Base-by-base conservation (phyloP, 345 rosid genomes). In the Adansonia digitata region DNA sequence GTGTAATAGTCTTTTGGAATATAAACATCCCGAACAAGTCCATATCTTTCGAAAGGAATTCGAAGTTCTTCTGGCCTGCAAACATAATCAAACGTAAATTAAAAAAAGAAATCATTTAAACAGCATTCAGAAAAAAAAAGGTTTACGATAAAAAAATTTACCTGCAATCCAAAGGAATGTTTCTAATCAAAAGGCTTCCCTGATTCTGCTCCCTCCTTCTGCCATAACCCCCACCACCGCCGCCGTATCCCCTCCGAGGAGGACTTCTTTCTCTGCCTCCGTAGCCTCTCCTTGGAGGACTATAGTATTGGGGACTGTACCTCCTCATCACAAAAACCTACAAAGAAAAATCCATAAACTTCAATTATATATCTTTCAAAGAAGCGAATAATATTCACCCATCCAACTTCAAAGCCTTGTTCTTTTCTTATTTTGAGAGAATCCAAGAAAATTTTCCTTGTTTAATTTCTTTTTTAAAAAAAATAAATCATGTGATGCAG, bases 151-250 rank as follows among this genome's bases (percentile, higher is more conserved):
- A 70, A 55, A n/a, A 37, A 48, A 35, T 26, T 71, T 31, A 94
- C 98, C 99, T 86, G 93, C 98, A 92, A 84, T 94, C 98, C 17
- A 90, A 85, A 72, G 99, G 97, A 77, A 94, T 89, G 76, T 94
- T 94, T 31, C 99, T 89, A 79, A 94, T 95, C 86, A 94, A 79
- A 51, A 95, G 92, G 79, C 98, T 94, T 72, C 99, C 96, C 24
- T 82, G 86, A 40, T 77, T 84, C 49, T 85, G 92, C 24, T 90
- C 97, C 80, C 78, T 88, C 75, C 92, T 90, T 77, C 98, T 89
- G 39, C 94, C 93, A 77, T 79, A 81, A 2, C 96, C 96, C 9
- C 97, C 88, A 0, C 85, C 85, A 20, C 86, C 82, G 0, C 82
- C 83, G 14, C 84, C 87, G 74, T 82, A 83, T 34, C 90, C 89